Evolutionary conservation across 129 eudicot species (phyloP), one percentile per base, ranked within the genome.

Genomic region (Heracleum sosnowskyi): DNA sequence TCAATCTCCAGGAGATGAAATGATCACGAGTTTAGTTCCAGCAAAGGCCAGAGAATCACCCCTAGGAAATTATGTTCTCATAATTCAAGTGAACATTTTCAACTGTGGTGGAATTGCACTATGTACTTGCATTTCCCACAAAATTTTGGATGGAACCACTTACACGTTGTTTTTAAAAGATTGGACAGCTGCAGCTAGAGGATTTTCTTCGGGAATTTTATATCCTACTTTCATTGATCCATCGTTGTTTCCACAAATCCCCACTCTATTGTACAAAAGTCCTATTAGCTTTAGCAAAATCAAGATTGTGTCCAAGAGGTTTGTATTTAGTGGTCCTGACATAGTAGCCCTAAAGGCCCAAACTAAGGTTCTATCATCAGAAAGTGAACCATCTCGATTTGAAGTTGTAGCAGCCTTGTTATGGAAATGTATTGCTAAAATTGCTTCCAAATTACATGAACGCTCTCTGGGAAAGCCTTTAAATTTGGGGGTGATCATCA

Each of bases 11-110:
- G 39, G 39, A 36, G 39, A 36, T 36, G 39, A 36, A 36, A 36
- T 36, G 39, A 5, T 36, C 6, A 18, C 11, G 1, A 24, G 31
- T 12, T 69, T 69, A 34, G 12, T 69, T 17, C 74, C 74, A 8
- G 17, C 1, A 1, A 12, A 69, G 16, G n/a, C 44, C 44, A 12
- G n/a, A 1, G 74, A 69, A 7, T 69, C 74, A 33, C 18, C 70
- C 13, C 7, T 29, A 7, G 70, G 70, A 63, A 26, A 11, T 7
- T 63, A n/a, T 17, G 35, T 63, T 20, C 3, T 63, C 11, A 63
- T 63, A 17, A 63, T 63, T 63, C 70, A 63, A 29, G 70, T 63
- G 36, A 69, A 69, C 74, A 33, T 33, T 10, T 69, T 69, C 44
- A 36, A 11, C 13, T 63, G 39, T 36, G 39, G 39, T 36, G 39